phyloP scores from a whole-genome alignment of 352 stramenopile genomes.

The Phytophthora podocarpi region DNA sequence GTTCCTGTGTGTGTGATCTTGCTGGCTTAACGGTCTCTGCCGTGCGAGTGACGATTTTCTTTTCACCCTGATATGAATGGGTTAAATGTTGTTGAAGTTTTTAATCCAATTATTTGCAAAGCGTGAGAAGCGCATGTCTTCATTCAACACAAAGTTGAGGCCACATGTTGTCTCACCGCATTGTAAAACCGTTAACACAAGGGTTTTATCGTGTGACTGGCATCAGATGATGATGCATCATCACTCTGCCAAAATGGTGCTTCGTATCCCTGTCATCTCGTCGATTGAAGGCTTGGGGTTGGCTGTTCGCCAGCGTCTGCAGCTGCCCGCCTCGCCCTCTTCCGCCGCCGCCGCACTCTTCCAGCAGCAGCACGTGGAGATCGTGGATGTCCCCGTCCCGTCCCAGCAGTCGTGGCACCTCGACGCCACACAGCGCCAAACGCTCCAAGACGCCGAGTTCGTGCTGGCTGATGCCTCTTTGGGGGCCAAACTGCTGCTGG shows the following conservation, averaged over 20 bases:
- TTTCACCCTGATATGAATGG: background rate
- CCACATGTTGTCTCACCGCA: too few species aligned
- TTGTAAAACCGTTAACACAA: too few species aligned
- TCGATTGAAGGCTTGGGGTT: constrained; percentile 34
- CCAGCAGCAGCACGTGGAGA: constrained; percentile 29
- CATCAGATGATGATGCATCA: too few species aligned
- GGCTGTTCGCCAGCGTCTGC: constrained; percentile 33
- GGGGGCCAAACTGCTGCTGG: constrained; percentile 34
- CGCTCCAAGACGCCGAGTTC: constrained; percentile 33
- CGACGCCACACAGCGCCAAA: constrained; percentile 21
- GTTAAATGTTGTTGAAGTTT: too few species aligned
- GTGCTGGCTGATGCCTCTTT: constrained; percentile 41
- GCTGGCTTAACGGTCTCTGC: too few species aligned
- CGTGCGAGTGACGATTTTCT: too few species aligned
- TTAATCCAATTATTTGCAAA: too few species aligned
- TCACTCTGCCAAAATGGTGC: too few species aligned
- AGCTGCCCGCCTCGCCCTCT: background rate
- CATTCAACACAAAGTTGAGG: too few species aligned
- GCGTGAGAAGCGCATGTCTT: too few species aligned
- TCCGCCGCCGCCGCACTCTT: constrained; percentile 13
- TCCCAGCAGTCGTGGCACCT: constrained; percentile 21
- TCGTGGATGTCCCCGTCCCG: constrained; percentile 39
- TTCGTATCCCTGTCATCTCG: constrained; percentile 45
- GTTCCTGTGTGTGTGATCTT: too few species aligned
- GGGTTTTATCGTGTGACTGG: too few species aligned